Base-by-base conservation (phyloP, 495 filamentous ascomycete genomes). In the Hypoxylon crocopeplum region DNA sequence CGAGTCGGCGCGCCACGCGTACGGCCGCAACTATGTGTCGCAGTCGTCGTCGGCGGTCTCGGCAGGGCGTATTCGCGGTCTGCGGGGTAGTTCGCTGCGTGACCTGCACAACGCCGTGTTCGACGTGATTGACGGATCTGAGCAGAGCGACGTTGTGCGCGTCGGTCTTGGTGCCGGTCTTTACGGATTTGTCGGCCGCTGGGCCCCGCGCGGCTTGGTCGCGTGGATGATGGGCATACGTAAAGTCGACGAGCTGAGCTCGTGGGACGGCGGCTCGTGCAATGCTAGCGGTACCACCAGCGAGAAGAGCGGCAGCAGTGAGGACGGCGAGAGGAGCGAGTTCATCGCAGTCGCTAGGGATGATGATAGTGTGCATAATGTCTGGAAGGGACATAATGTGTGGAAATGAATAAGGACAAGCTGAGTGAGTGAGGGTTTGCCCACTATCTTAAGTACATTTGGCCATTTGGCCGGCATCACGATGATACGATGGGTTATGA, bases 141-240 rank as follows among this genome's bases (percentile, higher is more conserved):
- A 71, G 46, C 74, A 74, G 47, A 73, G 72, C 42, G 70, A 78
- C 7, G 80, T 88, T 1, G 79, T 89, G 54, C 84, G 89, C 30
- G 88, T 95, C 12, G 94, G 94, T 7, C 79, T 89, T 40, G 95
- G 94, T 4, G 90, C 89, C 10, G 70, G 85, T 39, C 78, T 89
- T 0, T 98, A 98, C 72, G 87, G 87, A n/a, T 75, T 96, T 27
- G 86, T 98, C 1, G 95, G 94, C 2, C 80, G 83, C 12, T 95
- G 87, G 86, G 82, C 87, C n/a, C 94, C 94, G 7, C 77, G 81
- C 13, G 83, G 86, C 5, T 37, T 97, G 22, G 89, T 97, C 17
- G 84, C 83, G 13, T 91, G 90, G 88, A 97, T 98, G 90, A 84
- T 97, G 81, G 89, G 92, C 1, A 82, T 90, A 25, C 74, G 83